Evolutionary conservation across 2,329 filamentous ascomycete species (phyloP), one percentile per base, ranked within the genome.

Genomic region (Ceratocystiopsis minuta): DNA sequence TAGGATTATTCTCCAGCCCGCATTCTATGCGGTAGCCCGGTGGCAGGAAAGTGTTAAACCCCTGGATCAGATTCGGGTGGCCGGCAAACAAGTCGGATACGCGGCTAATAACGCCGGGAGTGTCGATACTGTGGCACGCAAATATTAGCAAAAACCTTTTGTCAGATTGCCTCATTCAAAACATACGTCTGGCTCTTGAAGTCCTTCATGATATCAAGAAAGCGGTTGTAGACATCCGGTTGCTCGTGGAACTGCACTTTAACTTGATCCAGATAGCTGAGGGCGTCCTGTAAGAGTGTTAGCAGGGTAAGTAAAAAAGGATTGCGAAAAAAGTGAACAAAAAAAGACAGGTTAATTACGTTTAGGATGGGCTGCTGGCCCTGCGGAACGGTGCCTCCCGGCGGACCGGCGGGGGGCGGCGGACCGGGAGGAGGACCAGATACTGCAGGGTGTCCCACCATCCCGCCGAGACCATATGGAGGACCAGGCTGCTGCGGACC

Each of bases 201-300:
- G 53, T 98, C 90, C 56, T 98, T 98, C 90, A 98, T 98, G 39
- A 98, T 98, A 52, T 98, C 90, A 37, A 98, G 64, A 53, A 98
- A 96, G 34, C 83, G 72, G 54, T 96, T 96, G 55, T 98, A 98
- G 0, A 98, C 90, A 58, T 96, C 88, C 4, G 90, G 87, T 51
- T 95, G 86, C 48, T 96, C 88, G 46, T 86, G 82, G 52, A 98
- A 98, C 55, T 94, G 87, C 24, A 96, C 87, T 61, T 98, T 98
- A 49, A 98, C 90, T 60, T 96, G 90, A 55, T 98, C 90, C 18
- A 98, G 73, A 55, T 98, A 98, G 54, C 86, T 95, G 37, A 98
- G 70, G 31, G 90, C 90, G 55, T 75, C 66, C 67, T 74, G 32
- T 24, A 1, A 15, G 7, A 5, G 6, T 12, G 14, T 34, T 20